Base-by-base conservation (phyloP, 345 rosid genomes). In the Gynandropsis gynandra region DNA sequence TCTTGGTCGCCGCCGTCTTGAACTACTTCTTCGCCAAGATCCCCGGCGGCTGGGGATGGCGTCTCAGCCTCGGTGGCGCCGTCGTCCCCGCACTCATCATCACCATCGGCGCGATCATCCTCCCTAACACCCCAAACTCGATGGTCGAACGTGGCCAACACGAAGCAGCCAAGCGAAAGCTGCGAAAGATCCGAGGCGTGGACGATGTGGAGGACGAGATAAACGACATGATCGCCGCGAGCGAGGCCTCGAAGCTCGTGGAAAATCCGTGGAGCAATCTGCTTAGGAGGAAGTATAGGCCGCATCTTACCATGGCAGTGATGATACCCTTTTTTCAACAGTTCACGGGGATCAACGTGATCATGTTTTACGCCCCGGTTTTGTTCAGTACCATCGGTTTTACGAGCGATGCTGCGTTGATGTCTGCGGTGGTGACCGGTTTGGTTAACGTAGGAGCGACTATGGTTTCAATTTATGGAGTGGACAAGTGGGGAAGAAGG, bases 351-450 rank as follows among this genome's bases (percentile, higher is more conserved):
- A 85, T 85, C 52, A 82, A 85, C 40, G 94, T 80, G 13, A 86
- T 89, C 40, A 83, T 86, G 95, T 86, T 89, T 35, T 89, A 89
- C 16, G 90, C 97, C 0, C 97, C 97, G 4, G 97, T 89, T 12
- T 56, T 86, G 71, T 89, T 89, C 56, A 62, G 62, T 31, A 86
- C 90, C 1, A 86, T 89, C 17, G 97, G 97, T 4, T 83, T 89
- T 10, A 73, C 70, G 4, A 63, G 7, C 16, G 78, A 86, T 16
- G 86, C 88, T 7, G 46, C 97, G 0, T 76, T 89, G 36, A 89
- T 86, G 80, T 86, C 94, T 2, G 82, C 95, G 14, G 86, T 89
- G 4, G 80, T 89, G 12, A 89, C 90, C 0, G 95, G 97, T 0
- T 16, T 40, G 36, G 90, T 83, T 31, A 89, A 89, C 42, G 74